Percentiles rank a stretch among this genome's conserved stretches.
Conservation (phyloP, 371 early-diverging fungal species). For the Batkoa obscura region DNA sequence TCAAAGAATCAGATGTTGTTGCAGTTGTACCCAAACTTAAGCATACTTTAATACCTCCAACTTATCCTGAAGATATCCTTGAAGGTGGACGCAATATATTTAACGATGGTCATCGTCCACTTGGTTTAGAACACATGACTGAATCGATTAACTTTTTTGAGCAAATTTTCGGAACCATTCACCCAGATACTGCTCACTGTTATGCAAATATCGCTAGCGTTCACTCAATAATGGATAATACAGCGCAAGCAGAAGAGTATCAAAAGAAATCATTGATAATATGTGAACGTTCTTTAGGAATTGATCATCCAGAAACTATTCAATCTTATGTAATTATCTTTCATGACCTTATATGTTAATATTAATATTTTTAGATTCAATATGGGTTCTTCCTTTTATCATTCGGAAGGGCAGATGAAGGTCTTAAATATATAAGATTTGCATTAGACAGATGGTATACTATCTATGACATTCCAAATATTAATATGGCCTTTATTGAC, state of each 20-base stretch:
- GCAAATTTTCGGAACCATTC: conserved; percentile 78
- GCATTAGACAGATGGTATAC: conserved; percentile 68
- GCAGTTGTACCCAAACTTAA: conserved; percentile 69
- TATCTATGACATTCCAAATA: conserved; percentile 53
- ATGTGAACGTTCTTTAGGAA: conserved; percentile 63
- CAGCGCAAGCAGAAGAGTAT: conserved; percentile 48
- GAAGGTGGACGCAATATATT: conserved; percentile 44
- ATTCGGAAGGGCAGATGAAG: conserved; percentile 49
- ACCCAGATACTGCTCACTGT: conserved; percentile 69
- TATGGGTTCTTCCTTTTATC: conserved; percentile 75
- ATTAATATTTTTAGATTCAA: conserved; percentile 28
- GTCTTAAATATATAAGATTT: conserved; percentile 58
- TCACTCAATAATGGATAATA: conserved; percentile 58
- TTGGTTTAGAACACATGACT: conserved; percentile 59
- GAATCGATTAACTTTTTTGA: conserved; percentile 78
- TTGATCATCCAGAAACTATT: conserved; percentile 75
- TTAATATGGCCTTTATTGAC: conserved; percentile 68
- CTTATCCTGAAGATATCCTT: conserved; percentile 70
- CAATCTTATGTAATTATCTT: conserved; percentile 55
- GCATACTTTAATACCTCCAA: conserved; percentile 24
- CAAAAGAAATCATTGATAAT: conserved; percentile 76
- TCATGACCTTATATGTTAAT: background rate
- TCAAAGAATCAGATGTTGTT: conserved; percentile 54
- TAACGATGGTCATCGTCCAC: conserved; percentile 35
- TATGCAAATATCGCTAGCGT: conserved; percentile 75